phyloP scores from a whole-genome alignment of 768 basidiomycete genomes.

The Russula dissimulans region DNA sequence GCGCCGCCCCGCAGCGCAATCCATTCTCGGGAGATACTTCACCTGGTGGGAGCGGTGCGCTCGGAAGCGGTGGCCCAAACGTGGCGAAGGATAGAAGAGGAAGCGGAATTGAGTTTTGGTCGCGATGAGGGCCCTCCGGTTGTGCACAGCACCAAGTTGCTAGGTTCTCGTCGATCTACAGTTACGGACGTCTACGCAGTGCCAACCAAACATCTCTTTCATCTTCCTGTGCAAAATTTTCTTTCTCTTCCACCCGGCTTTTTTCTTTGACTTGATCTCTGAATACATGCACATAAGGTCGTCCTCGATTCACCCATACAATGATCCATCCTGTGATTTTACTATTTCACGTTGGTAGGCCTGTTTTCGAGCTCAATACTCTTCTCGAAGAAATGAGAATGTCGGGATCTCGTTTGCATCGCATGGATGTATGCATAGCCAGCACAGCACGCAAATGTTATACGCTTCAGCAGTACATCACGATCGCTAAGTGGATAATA shows the following conservation, averaged over 20 bases:
- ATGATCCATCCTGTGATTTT: conserved; percentile 6
- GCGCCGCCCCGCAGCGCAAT: conserved; percentile 28
- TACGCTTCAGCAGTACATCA: conserved; percentile 16
- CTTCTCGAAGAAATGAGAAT: conserved; percentile 8
- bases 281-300: conserved; percentile 6
- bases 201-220: conserved; percentile 7
- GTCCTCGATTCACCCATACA: conserved; percentile 4
- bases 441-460: conserved; percentile 18
- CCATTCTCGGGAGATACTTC: conserved; percentile 23
- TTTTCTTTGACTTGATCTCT: background rate
- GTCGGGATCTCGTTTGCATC: conserved; percentile 12
- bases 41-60: conserved; percentile 13
- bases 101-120: conserved; percentile 67
- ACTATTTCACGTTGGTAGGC: conserved; percentile 1
- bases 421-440: conserved; percentile 18
- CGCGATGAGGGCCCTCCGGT: conserved; percentile 39
- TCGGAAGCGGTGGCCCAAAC: conserved; percentile 37
- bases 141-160: background rate
- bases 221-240: conserved; percentile 15
- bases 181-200: background rate
- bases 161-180: background rate
- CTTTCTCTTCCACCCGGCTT: conserved; percentile 1
- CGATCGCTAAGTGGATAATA: conserved; percentile 1
- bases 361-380: background rate
- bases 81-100: conserved; percentile 43